Base-by-base conservation (phyloP, 208 protist genomes). In the Acanthamoeba royreba region DNA sequence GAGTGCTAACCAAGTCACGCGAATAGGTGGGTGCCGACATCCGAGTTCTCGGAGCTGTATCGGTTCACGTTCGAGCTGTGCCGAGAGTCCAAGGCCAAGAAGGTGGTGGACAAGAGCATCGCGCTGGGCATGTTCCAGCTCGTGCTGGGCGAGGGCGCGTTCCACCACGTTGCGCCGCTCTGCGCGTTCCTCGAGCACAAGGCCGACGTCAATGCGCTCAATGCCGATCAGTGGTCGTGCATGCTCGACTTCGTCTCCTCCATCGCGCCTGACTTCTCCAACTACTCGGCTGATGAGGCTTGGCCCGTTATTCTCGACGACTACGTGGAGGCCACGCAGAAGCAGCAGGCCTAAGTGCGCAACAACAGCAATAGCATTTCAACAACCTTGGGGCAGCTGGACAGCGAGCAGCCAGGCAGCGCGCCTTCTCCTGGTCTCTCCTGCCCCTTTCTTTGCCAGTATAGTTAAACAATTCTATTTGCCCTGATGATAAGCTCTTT, bases 81-180 rank as follows among this genome's bases (percentile, higher is more conserved):
- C 40, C 69, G 69, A 13, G 69, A 81, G 17, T 81, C 69, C 13
- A 81, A 81, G 40, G 13, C 15, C 19, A 81, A 81, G 69, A 81
- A 81, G 69, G 69, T 81, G 40, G 47, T 81, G 15, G 69, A 81
- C 69, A 81, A 81, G 69, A 81, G 69, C 69, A 43, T 81, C 40
- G 69, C 69, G 2, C 69, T 81, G 33, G 69, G 69, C 69, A 81
- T 81, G 69, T 81, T 81, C 40, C 69, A 81, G 69, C 17, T 81
- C 40, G 38, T 81, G 38, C 33, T 81, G 0, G 40, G 69, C 69
- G 69, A 81, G 8, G 47, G 69, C 69, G 47, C 43, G 38, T 28
- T 81, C 25, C 69, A 81, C 38, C 69, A 81, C 69, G 38, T 81
- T 42, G 35, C 69, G 0, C 69, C 69, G 40, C 69, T 81, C 38